Conservation (phyloP, 2,329 filamentous ascomycete genomes). For the Hypoxylon sp. region DNA sequence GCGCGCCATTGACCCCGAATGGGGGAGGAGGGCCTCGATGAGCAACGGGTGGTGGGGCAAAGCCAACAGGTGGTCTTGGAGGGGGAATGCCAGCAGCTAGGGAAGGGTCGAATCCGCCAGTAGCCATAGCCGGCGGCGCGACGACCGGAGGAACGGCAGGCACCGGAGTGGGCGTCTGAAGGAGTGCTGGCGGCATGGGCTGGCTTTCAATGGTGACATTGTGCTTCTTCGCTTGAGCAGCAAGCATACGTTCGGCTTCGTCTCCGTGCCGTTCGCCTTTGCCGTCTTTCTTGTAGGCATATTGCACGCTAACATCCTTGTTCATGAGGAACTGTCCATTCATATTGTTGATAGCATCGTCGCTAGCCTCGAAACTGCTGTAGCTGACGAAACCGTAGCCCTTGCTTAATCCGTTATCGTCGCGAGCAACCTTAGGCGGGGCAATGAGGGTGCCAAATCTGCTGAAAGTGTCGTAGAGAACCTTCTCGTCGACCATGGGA, state of each 20-base stretch:
- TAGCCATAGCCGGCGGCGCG: slow-evolving; percentile 48
- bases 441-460: slow-evolving; percentile 89
- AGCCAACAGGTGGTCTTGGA: slow-evolving; percentile 56
- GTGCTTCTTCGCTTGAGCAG: slow-evolving; percentile 91
- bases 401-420: slow-evolving; percentile 89
- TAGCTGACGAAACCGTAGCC: slow-evolving; percentile 97
- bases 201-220: slow-evolving; percentile 88
- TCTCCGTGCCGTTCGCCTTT: slow-evolving; percentile 97
- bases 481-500: slow-evolving; percentile 93
- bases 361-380: slow-evolving; percentile 91
- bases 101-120: slow-evolving; percentile 46
- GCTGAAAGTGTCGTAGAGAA: slow-evolving; percentile 92
- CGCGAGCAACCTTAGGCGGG: slow-evolving; percentile 90
- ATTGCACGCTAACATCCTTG: slow-evolving; percentile 96
- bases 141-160: slow-evolving; percentile 44
- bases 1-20: slow-evolving; percentile 57
- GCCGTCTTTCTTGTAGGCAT: slow-evolving; percentile 99
- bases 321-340: slow-evolving; percentile 97
- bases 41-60: slow-evolving; percentile 47
- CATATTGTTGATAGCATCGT: slow-evolving; percentile 92
- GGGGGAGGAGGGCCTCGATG: slow-evolving; percentile 51
- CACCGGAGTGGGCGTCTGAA: slow-evolving; percentile 57
- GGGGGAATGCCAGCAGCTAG: slow-evolving; percentile 54
- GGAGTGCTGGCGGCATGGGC: slow-evolving; percentile 79
- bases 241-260: slow-evolving; percentile 90